Evolutionary conservation across 495 filamentous ascomycete species (phyloP).

Genomic region (Lophium mytilinum): DNA sequence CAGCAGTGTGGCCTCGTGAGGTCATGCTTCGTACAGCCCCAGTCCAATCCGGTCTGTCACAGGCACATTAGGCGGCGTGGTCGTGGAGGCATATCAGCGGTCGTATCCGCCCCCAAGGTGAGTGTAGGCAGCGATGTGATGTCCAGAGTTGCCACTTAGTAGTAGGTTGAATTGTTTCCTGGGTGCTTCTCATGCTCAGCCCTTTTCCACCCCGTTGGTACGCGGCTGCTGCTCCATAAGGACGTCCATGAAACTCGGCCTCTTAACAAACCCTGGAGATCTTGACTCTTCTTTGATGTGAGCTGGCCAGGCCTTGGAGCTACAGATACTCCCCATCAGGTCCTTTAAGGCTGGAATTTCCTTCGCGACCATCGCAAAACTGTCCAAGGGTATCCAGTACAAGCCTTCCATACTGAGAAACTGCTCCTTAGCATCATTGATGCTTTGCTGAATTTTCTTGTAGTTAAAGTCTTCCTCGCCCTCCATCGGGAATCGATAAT

Average conservation of each 20-base stretch:
- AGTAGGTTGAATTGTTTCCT: too few relatives aligned
- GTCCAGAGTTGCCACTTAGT: too few relatives aligned
- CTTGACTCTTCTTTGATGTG: constrained; percentile 2
- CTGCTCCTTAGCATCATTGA: constrained; percentile 19
- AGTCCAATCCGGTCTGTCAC: too few relatives aligned
- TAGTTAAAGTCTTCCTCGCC: constrained; percentile 18
- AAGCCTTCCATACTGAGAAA: constrained; percentile 23
- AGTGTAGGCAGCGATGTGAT: too few relatives aligned
- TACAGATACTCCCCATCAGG: constrained; percentile 12
- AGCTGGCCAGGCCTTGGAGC: constrained; percentile 7
- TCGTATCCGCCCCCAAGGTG: too few relatives aligned
- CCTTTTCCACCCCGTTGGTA: not conserved
- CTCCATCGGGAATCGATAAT: constrained; percentile 22
- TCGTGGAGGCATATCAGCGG: too few relatives aligned
- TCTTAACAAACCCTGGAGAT: not conserved
- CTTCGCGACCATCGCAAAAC: constrained; percentile 9
- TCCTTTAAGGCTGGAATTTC: constrained; percentile 11
- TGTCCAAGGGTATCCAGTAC: constrained; percentile 18
- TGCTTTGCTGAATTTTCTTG: constrained; percentile 12
- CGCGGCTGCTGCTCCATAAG: not conserved
- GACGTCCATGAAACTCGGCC: constrained; percentile 21
- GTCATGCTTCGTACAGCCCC: too few relatives aligned
- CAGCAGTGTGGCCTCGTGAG: too few relatives aligned
- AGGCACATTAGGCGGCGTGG: too few relatives aligned
- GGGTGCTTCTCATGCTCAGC: not conserved